Evolutionary conservation across 768 basidiomycete genomes (phyloP), one percentile per base, ranked within the genome.

Genomic region (Tremella mesenterica): DNA sequence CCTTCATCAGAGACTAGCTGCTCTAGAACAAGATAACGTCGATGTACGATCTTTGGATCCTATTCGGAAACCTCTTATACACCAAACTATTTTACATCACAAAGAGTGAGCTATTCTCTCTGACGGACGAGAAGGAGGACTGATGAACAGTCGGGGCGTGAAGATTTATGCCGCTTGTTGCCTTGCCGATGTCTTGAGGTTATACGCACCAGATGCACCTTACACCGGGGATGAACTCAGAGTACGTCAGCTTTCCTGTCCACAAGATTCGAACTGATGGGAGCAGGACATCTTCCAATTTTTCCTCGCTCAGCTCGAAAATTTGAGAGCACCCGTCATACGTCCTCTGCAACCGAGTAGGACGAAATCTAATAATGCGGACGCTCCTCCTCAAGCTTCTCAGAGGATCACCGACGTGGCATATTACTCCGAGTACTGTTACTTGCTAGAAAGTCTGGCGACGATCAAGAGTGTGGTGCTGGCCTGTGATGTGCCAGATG

Each of bases 131-230:
- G 26, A 16, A 18, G 29, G 21, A 31, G 5, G 33, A 26, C 34
- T 23, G 38, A 54, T n/a, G 54, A 61, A 59, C 52, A 74, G 73
- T 73, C 80, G 85, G 38, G 91, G 91, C 23, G 90, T 99, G 60
- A 97, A 95, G 73, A 92, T 92, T 0, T 92, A 86, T 63, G 82
- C 86, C 3, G 90, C 90, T 0, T 93, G 89, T 73, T 97, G 91
- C 74, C 79, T 99, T 31, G 91, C 91, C 1, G 92, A 99, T 72
- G 79, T 97, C 50, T 82, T 99, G 54, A 77, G 90, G 38, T 80
- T 97, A 33, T 96, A 89, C 71, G 95, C 95, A 1, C 95, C 95
- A 1, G 90, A 97, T 72, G 92, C 95, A 21, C 95, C 95, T 12
- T 97, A 93, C 70, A 92, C 85, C 13, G 83, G 85, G 46, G 74